Percentiles rank a stretch among this genome's conserved stretches.
These are phyloP conservation scores for Penicillium desertorum DNA, from an alignment of 495 filamentous ascomycete species.

Conservation along the genomic window DNA sequence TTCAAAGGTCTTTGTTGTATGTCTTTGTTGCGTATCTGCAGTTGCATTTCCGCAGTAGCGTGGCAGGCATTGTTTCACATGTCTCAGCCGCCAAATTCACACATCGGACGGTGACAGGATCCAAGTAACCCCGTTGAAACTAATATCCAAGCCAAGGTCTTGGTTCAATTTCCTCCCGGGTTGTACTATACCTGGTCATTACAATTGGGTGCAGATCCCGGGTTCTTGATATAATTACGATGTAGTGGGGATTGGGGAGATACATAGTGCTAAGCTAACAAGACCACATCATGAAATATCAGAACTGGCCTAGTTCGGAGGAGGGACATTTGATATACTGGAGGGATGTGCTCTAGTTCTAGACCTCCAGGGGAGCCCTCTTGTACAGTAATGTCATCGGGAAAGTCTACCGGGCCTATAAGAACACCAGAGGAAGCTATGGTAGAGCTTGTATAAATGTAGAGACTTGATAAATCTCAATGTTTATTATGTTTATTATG, in stretches of 20 bases:
- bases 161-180: neutral
- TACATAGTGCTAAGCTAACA: neutral
- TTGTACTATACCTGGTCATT: neutral
- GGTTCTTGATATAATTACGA: neutral
- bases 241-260: neutral
- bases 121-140: neutral
- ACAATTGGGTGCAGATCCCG: neutral
- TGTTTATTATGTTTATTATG: neutral
- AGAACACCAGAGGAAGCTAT: neutral
- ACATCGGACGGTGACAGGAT: neutral
- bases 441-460: neutral
- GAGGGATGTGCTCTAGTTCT: neutral
- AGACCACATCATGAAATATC: neutral
- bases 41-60: constrained; percentile 8
- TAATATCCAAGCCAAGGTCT: neutral
- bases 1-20: constrained; percentile 13
- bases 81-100: constrained; percentile 15
- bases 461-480: neutral
- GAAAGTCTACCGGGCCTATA: neutral
- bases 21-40: neutral
- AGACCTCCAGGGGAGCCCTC: neutral
- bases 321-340: neutral
- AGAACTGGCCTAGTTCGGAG: neutral
- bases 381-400: neutral
- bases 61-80: constrained; percentile 21